phyloP scores from a whole-genome alignment of 805 yeast species.

The Yarrowia keelungensis region DNA sequence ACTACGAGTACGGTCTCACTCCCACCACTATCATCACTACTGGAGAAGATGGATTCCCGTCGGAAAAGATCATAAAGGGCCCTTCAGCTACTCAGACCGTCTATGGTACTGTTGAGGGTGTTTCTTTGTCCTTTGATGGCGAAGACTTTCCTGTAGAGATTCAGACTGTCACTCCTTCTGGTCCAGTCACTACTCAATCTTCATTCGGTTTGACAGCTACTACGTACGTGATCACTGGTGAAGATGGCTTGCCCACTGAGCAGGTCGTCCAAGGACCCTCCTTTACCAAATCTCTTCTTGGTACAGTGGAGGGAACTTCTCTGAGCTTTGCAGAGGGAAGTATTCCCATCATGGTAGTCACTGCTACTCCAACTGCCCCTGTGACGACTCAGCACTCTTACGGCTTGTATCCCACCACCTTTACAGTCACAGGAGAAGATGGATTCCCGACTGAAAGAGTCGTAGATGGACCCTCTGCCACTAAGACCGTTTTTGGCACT shows the following conservation, averaged over 20 bases:
- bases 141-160: not conserved
- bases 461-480: not conserved
- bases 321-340: not conserved
- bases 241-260: constrained; percentile 1
- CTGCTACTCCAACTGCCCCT: not conserved
- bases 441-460: not conserved
- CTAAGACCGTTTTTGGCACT: not conserved
- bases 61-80: not conserved
- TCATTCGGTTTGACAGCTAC: not conserved
- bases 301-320: not conserved
- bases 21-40: not conserved
- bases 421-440: not conserved
- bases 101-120: not conserved
- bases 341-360: not conserved
- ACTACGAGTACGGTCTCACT: not conserved
- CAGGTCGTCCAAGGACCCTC: not conserved
- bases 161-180: not conserved
- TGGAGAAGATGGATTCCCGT: not conserved
- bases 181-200: not conserved
- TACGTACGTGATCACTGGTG: not conserved
- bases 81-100: not conserved
- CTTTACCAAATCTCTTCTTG: not conserved
- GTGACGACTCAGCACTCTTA: not conserved
- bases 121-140: not conserved
- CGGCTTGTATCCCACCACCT: not conserved